Percentiles rank a stretch among this genome's conserved stretches.
phyloP scores from a whole-genome alignment of 352 stramenopile species.

The Aphanomyces astaci region DNA sequence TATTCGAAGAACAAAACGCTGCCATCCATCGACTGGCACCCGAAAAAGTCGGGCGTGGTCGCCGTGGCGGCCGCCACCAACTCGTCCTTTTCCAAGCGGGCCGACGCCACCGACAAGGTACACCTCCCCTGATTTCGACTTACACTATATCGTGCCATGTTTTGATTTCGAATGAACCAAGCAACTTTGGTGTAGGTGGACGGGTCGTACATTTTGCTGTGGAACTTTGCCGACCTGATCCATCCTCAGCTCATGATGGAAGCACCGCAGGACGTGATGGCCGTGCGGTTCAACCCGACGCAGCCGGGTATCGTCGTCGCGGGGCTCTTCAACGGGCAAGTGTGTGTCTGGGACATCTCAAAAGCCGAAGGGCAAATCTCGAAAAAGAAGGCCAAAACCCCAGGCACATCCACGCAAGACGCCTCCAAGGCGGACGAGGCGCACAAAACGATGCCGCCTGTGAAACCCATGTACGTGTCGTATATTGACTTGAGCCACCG shows the following conservation, averaged over 20 bases:
- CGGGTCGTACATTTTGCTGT: constrained; percentile 88
- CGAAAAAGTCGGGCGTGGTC: constrained; percentile 79
- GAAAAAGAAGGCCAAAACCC: constrained; percentile 45
- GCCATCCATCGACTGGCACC: constrained; percentile 86
- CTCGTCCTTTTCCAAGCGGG: constrained; percentile 73
- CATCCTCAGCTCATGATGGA: constrained; percentile 90
- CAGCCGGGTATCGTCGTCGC: constrained; percentile 75
- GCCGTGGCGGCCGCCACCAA: constrained; percentile 82
- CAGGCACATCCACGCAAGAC: not conserved
- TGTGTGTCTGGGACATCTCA: constrained; percentile 87
- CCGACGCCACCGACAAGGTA: constrained; percentile 45
- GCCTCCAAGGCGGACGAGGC: constrained; percentile 35
- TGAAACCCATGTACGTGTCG: constrained; percentile 70
- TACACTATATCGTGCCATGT: no score
- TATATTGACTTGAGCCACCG: constrained; percentile 84
- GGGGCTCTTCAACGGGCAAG: constrained; percentile 82
- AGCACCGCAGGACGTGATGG: constrained; percentile 81
- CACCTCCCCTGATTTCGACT: not conserved
- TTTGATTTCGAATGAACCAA: no score
- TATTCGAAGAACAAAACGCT: constrained; percentile 91
- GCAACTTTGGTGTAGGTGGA: constrained; percentile 70
- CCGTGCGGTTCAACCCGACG: constrained; percentile 85
- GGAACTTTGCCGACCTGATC: constrained; percentile 93
- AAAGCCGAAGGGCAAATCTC: constrained; percentile 61
- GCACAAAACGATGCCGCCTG: constrained; percentile 51